Percentiles rank a stretch among this genome's conserved stretches.
Evolutionary conservation across 225 moss, liverwort and hornwort genomes (phyloP).

Genomic region (Straminergon stramineum): DNA sequence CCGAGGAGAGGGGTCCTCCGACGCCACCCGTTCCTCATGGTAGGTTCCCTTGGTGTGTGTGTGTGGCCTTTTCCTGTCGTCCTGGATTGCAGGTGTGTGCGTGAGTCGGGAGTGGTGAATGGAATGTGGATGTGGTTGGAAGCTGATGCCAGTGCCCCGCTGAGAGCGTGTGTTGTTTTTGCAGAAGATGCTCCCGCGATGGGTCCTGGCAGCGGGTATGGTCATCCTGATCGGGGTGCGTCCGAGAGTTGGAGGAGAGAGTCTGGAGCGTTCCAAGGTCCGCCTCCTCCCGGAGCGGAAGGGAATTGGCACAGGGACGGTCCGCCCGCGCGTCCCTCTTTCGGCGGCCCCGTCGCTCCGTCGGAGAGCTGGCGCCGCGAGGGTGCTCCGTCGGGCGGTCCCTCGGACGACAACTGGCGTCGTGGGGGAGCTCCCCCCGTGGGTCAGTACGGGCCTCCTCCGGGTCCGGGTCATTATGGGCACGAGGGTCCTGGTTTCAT

Average conservation of each 20-base stretch:
- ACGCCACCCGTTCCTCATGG: slow-evolving; percentile 52
- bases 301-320: slow-evolving; percentile 78
- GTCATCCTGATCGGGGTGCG: slow-evolving; percentile 55
- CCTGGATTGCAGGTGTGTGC: background rate
- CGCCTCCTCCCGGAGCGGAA: slow-evolving; percentile 43
- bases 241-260: slow-evolving; percentile 86
- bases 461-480: slow-evolving; percentile 67
- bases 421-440: slow-evolving; percentile 70
- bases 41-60: slow-evolving; percentile 1
- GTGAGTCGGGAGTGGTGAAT: background rate
- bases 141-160: background rate
- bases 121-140: background rate
- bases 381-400: slow-evolving; percentile 48
- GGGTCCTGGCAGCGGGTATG: slow-evolving; percentile 35
- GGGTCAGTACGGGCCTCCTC: slow-evolving; percentile 80
- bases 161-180: background rate
- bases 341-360: slow-evolving; percentile 45
- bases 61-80: background rate
- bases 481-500: slow-evolving; percentile 82
- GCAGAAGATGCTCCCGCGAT: slow-evolving; percentile 55
- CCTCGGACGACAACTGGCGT: slow-evolving; percentile 93
- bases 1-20: slow-evolving; percentile 51
- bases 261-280: slow-evolving; percentile 44
- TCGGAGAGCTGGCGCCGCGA: slow-evolving; percentile 88
- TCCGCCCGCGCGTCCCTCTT: slow-evolving; percentile 43